These are phyloP conservation scores for Graphilbum sp. DNA, from an alignment of 2,329 filamentous ascomycete species.

Conservation along the genomic window DNA sequence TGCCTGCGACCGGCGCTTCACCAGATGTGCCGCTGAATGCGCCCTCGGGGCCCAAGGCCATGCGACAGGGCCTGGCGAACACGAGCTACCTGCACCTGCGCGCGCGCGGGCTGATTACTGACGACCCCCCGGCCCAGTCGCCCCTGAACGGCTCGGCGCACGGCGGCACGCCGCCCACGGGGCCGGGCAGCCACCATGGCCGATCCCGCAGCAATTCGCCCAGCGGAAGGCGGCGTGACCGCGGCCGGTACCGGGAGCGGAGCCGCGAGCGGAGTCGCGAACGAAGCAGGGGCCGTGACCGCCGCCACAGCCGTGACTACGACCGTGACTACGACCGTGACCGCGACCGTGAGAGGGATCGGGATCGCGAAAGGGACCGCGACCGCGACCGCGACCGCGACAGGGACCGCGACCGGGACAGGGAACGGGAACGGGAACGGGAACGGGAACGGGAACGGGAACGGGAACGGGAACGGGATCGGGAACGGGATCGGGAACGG, in stretches of 20 bases:
- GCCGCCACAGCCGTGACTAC: conserved; percentile 17
- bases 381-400: neutral
- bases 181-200: conserved; percentile 8
- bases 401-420: neutral
- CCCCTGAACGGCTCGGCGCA: conserved; percentile 3
- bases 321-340: conserved; percentile 15
- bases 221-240: conserved; percentile 11
- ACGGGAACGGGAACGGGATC: too few relatives aligned
- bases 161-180: too few relatives aligned
- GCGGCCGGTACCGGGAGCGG: conserved; percentile 20
- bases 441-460: too few relatives aligned
- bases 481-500: too few relatives aligned
- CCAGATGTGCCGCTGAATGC: conserved; percentile 47
- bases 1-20: conserved; percentile 1
- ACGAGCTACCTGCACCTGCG: conserved; percentile 55
- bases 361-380: neutral
- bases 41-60: conserved; percentile 84
- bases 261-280: too few relatives aligned
- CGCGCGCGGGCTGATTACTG: conserved; percentile 22
- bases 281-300: conserved; percentile 9
- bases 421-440: too few relatives aligned
- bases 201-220: conserved; percentile 32
- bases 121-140: conserved; percentile 11
- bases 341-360: neutral
- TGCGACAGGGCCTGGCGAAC: conserved; percentile 78